Evolutionary conservation across 441 rosid species (phyloP).

Genomic region (Jatropha multifida): DNA sequence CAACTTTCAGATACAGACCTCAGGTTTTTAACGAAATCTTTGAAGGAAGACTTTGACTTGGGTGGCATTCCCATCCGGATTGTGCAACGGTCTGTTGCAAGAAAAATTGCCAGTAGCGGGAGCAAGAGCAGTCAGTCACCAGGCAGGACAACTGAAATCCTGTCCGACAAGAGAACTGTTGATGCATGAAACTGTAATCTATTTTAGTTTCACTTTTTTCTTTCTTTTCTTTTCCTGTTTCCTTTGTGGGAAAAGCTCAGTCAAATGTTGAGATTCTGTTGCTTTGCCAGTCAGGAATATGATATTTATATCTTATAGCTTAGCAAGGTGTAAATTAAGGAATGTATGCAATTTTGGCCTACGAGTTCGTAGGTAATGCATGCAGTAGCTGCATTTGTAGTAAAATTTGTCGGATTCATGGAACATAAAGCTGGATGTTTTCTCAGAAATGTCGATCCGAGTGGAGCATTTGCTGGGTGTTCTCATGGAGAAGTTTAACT

Average conservation of each 20-base stretch:
- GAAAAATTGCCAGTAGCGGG: constrained; percentile 25
- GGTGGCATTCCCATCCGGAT: constrained; percentile 93
- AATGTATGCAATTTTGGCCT: not conserved
- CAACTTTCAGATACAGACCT: constrained; percentile 64
- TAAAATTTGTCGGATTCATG: no score
- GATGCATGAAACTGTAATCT: constrained; percentile 21
- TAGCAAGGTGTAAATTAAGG: not conserved
- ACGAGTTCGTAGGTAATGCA: not conserved
- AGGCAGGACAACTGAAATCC: constrained; percentile 30
- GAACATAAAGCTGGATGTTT: no score
- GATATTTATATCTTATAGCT: not conserved
- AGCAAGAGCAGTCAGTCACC: constrained; percentile 30
- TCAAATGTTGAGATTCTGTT: no score
- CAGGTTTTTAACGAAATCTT: constrained; percentile 76
- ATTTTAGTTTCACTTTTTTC: not conserved
- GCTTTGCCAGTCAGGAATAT: no score
- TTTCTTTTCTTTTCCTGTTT: not conserved
- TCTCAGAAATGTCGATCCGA: no score
- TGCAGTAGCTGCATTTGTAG: no score
- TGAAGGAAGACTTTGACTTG: constrained; percentile 89
- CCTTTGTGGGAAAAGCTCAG: not conserved
- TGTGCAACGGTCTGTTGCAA: constrained; percentile 57
- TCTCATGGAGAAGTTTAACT: no score
- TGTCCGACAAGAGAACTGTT: constrained; percentile 60
- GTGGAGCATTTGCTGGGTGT: no score